Base-by-base conservation (phyloP, 1,284 basidiomycete species). In the Leccinum proliferum region DNA sequence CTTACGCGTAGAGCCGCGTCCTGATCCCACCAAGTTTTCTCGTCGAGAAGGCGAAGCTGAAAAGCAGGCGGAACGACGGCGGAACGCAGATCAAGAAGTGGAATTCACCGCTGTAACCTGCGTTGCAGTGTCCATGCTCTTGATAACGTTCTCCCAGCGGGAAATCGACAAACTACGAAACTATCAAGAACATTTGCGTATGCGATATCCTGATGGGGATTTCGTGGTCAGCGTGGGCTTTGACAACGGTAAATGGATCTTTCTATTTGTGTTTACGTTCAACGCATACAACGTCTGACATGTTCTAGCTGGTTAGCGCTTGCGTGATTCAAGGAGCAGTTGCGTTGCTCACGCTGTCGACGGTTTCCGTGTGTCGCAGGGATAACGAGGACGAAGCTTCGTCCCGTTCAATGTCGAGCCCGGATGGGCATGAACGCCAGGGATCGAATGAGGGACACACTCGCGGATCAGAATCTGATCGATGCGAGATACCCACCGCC, bases 101-200 rank as follows among this genome's bases (percentile, higher is more conserved):
- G 90, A 91, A 70, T 80, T 90, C 79, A 79, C 94, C 68, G 88
- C 90, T 77, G 83, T 95, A 77, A 90, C 89, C 0, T 89, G 87
- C 60, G 87, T 97, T 46, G 89, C 95, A 50, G 83, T 99, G 60
- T 98, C 98, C 78, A 89, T 98, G 80, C 90, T 95, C 66, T 83
- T 96, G 52, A 90, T 98, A 83, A 86, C 89, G 1, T 98, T 98
- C 75, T 86, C 95, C 62, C 92, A 96, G 76, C 91, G 90, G 73
- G 96, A 94, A 10, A 94, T 96, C 63, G 87, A 94, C 68, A 83
- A 83, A 70, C 77, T 92, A 64, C 78, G 86, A 62, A 81, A 86
- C 63, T 84, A 87, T 69, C 83, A 89, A 69, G 88, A 90, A 69
- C 87, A 91, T 70, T 78, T 90, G 78, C 84, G 83, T 69, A 90